phyloP scores from a whole-genome alignment of 176 grass and related monocot genomes.

The Neostapfia colusana region DNA sequence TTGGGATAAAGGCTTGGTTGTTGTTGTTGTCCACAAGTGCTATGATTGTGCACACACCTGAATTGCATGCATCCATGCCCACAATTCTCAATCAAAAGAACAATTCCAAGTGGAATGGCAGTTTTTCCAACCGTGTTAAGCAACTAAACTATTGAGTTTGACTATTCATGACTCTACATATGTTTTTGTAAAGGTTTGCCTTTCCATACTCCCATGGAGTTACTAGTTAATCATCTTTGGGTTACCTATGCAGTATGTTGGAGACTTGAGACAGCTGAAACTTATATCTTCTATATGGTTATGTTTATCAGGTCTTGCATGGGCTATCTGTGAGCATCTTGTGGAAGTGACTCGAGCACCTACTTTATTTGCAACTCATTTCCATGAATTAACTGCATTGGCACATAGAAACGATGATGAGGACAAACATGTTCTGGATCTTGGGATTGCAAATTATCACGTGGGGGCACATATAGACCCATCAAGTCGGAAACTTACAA shows the following conservation, averaged over 20 bases:
- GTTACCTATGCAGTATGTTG: not conserved
- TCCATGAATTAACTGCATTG: constrained; percentile 95
- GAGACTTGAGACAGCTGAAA: constrained; percentile 29
- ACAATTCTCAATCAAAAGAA: not conserved
- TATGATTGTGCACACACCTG: not conserved
- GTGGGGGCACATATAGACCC: constrained; percentile 97
- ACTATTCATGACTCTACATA: constrained; percentile 15
- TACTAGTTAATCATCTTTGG: too few species aligned
- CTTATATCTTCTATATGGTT: constrained; percentile 19
- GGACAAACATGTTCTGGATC: too few species aligned
- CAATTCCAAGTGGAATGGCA: not conserved
- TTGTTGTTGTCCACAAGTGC: too few species aligned
- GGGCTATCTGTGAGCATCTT: constrained; percentile 98
- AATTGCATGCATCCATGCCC: not conserved
- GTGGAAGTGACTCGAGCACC: constrained; percentile 87
- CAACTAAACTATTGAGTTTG: not conserved
- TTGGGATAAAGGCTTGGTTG: too few species aligned
- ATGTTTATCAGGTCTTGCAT: constrained; percentile 74
- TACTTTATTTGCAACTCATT: constrained; percentile 94
- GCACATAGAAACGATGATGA: constrained; percentile 58
- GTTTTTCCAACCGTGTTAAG: not conserved
- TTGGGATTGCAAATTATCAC: constrained; percentile 99
- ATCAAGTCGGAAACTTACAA: constrained; percentile 86
- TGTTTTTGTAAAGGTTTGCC: too few species aligned
- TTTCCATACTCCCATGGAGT: too few species aligned